Evolutionary conservation across 1,284 basidiomycete species (phyloP).

Genomic region (Puccinia brachypodii): DNA sequence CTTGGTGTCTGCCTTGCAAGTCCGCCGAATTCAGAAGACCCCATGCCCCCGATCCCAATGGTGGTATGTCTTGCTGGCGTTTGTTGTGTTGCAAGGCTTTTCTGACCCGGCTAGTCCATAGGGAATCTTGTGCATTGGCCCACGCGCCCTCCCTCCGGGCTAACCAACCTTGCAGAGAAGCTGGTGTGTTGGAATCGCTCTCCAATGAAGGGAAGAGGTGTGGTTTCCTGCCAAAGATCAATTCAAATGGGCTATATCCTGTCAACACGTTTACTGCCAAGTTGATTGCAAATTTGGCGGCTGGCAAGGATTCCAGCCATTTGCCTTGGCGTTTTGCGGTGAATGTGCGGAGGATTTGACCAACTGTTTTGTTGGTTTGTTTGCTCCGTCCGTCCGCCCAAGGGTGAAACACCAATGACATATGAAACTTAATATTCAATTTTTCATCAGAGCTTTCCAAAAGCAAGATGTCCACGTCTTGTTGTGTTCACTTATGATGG

Average conservation of each 20-base stretch:
- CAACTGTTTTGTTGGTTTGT: slow-evolving; percentile 56
- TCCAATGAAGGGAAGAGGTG: neutral
- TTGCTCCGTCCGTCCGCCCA: slow-evolving; percentile 55
- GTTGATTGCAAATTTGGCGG: neutral
- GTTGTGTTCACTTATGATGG: neutral
- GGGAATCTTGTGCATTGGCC: neutral
- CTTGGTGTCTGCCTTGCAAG: neutral
- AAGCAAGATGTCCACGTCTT: neutral
- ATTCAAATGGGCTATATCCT: neutral
- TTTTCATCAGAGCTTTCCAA: slow-evolving; percentile 35
- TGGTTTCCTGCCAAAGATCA: neutral
- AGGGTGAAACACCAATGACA: slow-evolving; percentile 53
- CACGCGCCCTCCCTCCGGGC: neutral
- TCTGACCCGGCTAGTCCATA: neutral
- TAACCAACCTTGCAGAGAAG: neutral
- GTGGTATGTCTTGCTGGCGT: neutral
- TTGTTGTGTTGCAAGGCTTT: slow-evolving; percentile 16
- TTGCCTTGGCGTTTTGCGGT: slow-evolving; percentile 14
- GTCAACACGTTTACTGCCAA: neutral
- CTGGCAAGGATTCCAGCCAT: slow-evolving; percentile 33
- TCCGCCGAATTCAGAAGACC: neutral
- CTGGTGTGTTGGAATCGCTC: neutral
- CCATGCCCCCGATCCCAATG: too few relatives aligned
- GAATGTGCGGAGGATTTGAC: neutral
- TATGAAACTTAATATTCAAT: slow-evolving; percentile 50